phyloP scores from a whole-genome alignment of 2,329 filamentous ascomycete species.

The Juglanconis oblonga region DNA sequence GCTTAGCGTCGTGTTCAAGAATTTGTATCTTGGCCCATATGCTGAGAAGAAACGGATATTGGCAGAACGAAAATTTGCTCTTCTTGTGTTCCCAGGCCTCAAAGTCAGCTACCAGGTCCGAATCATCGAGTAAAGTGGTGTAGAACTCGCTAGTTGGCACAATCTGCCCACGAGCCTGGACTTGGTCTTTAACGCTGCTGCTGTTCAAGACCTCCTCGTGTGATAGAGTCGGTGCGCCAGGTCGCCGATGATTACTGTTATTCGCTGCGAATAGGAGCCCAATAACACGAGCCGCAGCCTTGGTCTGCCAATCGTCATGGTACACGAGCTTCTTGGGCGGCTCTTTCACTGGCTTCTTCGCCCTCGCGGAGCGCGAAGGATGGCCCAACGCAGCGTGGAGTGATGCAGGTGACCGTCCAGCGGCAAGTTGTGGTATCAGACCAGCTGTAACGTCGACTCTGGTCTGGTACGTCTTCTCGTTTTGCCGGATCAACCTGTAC shows the following conservation, averaged over 20 bases:
- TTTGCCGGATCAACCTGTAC: slow-evolving; percentile 71
- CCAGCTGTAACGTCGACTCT: slow-evolving; percentile 61
- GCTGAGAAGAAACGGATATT: slow-evolving; percentile 88
- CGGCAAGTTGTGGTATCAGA: slow-evolving; percentile 70
- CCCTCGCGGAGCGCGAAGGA: slow-evolving; percentile 35
- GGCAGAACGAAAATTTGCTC: slow-evolving; percentile 80
- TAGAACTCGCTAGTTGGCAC: slow-evolving; percentile 84
- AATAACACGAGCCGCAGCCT: slow-evolving; percentile 75
- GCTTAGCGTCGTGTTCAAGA: slow-evolving; percentile 79
- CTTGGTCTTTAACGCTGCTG: slow-evolving; percentile 38
- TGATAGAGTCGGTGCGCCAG: slow-evolving; percentile 15
- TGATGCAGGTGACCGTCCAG: slow-evolving; percentile 64
- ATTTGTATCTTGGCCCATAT: slow-evolving; percentile 92
- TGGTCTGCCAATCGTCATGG: slow-evolving; percentile 85
- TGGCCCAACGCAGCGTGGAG: slow-evolving; percentile 73
- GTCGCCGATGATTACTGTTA: slow-evolving; percentile 37
- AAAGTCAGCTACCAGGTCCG: slow-evolving; percentile 82
- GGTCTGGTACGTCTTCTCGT: slow-evolving; percentile 61
- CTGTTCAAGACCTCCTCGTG: slow-evolving; percentile 28
- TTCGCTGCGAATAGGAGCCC: slow-evolving; percentile 81
- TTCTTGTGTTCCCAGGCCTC: slow-evolving; percentile 79
- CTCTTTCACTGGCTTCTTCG: slow-evolving; percentile 51
- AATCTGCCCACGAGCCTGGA: slow-evolving; percentile 58
- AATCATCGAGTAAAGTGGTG: slow-evolving; percentile 79
- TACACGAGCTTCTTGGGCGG: slow-evolving; percentile 61